Conservation (phyloP, 2,329 filamentous ascomycete species). For the Ilyonectria robusta region DNA sequence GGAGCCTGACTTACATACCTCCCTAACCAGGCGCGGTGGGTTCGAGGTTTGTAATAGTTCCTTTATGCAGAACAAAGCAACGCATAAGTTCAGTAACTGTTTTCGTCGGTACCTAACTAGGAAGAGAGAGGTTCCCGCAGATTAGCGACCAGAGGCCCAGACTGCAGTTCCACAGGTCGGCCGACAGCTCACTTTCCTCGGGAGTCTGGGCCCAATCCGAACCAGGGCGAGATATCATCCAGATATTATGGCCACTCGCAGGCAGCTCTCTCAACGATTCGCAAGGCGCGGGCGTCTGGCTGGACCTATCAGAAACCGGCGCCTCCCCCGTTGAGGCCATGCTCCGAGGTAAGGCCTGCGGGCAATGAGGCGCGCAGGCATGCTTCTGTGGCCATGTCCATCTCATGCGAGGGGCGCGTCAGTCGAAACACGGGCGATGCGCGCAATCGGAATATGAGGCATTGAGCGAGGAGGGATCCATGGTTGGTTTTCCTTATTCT, state of each 20-base stretch:
- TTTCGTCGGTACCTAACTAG: neutral
- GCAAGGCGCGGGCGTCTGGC: conserved; percentile 19
- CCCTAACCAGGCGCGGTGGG: conserved; percentile 4
- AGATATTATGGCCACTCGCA: neutral
- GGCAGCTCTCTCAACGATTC: conserved; percentile 10
- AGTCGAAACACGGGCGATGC: conserved; percentile 16
- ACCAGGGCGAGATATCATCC: neutral
- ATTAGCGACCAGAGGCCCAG: neutral
- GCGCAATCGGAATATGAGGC: conserved; percentile 14
- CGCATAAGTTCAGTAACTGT: neutral
- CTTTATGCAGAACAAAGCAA: conserved; percentile 24
- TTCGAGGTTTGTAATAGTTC: conserved; percentile 19
- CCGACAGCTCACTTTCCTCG: neutral
- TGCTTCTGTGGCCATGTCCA: neutral
- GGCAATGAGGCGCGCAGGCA: neutral
- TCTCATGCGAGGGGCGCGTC: conserved; percentile 3
- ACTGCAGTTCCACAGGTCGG: neutral
- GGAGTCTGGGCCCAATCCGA: neutral
- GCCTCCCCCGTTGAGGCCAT: conserved; percentile 16
- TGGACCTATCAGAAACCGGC: conserved; percentile 19
- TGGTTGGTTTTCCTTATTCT: conserved; percentile 3
- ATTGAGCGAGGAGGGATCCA: conserved; percentile 10
- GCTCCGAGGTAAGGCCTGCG: conserved; percentile 1
- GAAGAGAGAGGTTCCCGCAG: neutral
- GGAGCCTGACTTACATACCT: neutral